Evolutionary conservation across 1,284 basidiomycete genomes (phyloP).

Genomic region (Coniophora puteana): DNA sequence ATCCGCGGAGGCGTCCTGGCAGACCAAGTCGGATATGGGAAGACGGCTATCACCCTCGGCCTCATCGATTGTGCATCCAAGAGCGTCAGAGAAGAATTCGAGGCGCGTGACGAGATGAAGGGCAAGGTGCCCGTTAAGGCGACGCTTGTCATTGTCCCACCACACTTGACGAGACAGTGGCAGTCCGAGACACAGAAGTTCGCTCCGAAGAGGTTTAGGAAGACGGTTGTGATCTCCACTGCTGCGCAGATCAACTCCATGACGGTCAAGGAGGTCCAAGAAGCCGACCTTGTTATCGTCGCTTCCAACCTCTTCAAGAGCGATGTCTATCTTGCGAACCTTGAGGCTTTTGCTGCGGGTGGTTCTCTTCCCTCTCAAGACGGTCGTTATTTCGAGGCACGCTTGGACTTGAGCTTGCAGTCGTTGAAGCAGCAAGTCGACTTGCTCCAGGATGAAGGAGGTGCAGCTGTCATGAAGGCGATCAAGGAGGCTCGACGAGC

Average conservation of each 20-base stretch:
- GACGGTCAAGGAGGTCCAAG: constrained; percentile 73
- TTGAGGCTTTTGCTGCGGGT: constrained; percentile 66
- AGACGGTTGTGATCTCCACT: constrained; percentile 66
- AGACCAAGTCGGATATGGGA: constrained; percentile 95
- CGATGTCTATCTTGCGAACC: constrained; percentile 70
- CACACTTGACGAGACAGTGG: constrained; percentile 91
- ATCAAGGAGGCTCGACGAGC: constrained; percentile 60
- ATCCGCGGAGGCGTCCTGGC: constrained; percentile 91
- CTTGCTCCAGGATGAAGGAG: constrained; percentile 58
- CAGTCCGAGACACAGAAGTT: constrained; percentile 85
- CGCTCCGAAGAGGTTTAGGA: constrained; percentile 59
- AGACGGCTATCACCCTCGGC: constrained; percentile 92
- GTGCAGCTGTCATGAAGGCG: constrained; percentile 52
- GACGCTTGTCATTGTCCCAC: constrained; percentile 85
- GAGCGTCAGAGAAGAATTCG: constrained; percentile 55
- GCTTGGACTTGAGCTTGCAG: constrained; percentile 60
- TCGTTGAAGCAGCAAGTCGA: constrained; percentile 67
- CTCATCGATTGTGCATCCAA: constrained; percentile 72
- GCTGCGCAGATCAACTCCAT: constrained; percentile 71
- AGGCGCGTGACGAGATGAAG: constrained; percentile 44
- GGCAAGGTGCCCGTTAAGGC: constrained; percentile 77
- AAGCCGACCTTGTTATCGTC: constrained; percentile 87
- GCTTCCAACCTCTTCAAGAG: constrained; percentile 86
- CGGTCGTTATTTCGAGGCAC: constrained; percentile 85
- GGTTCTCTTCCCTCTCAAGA: constrained; percentile 65